These are phyloP conservation scores for Macrolepiota fuliginosa DNA, from an alignment of 768 basidiomycete species.

Conservation along the genomic window DNA sequence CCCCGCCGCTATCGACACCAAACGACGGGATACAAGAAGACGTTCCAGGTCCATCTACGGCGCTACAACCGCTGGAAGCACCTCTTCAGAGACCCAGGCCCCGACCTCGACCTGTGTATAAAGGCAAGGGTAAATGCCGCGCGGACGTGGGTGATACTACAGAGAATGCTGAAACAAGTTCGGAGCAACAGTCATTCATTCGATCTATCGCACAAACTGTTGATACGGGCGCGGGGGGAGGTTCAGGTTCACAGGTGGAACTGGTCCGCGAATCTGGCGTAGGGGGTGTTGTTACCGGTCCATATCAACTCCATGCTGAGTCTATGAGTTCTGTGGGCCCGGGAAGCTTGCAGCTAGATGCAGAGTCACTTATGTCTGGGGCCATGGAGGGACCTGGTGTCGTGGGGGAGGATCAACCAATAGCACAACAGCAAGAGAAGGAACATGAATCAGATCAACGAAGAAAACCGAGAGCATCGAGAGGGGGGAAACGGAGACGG, in stretches of 20 bases:
- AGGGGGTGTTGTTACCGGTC: too few species aligned
- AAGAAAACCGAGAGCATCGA: not conserved
- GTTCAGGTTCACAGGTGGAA: not conserved
- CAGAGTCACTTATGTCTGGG: too few species aligned
- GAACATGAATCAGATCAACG: too few species aligned
- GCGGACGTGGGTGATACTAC: not conserved
- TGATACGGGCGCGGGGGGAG: not conserved
- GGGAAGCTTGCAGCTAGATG: too few species aligned
- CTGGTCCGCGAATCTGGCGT: not conserved
- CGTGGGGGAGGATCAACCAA: too few species aligned
- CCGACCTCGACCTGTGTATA: slow-evolving; percentile 21
- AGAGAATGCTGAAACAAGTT: not conserved
- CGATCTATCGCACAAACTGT: not conserved
- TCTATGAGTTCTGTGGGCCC: too few species aligned
- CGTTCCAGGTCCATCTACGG: not conserved
- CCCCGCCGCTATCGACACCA: not conserved
- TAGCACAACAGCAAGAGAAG: too few species aligned
- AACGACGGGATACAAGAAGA: not conserved
- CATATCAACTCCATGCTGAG: too few species aligned
- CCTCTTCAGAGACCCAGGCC: slow-evolving; percentile 18
- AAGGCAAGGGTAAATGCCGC: slow-evolving; percentile 19
- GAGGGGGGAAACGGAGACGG: slow-evolving; percentile 13
- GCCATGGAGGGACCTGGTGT: too few species aligned
- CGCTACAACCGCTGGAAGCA: not conserved
- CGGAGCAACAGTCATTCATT: not conserved